A percentile compares a stretch with the other conserved stretches of the same genome.
These are phyloP conservation scores for Chrysoporthe austroafricana DNA, from an alignment of 2,329 filamentous ascomycete genomes.

Conservation along the genomic window DNA sequence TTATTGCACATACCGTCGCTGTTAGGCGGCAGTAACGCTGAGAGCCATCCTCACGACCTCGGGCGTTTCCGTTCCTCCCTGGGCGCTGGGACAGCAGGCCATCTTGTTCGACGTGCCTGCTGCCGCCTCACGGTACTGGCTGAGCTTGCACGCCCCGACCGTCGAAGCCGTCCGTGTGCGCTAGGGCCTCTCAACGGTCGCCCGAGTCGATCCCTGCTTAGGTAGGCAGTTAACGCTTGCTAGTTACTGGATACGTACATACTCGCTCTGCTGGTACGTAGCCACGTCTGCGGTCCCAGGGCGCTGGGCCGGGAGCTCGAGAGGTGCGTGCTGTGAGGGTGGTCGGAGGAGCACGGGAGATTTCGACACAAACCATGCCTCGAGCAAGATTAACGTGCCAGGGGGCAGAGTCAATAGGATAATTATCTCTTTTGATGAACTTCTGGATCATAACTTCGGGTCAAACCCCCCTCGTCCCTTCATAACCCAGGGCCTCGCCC, in stretches of 20 bases:
- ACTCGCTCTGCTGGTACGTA: neutral
- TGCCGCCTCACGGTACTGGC: too few species aligned
- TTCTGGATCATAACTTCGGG: neutral
- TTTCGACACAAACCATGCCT: constrained; percentile 6
- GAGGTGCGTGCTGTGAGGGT: neutral
- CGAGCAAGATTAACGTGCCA: neutral
- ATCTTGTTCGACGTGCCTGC: too few species aligned
- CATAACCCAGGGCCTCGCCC: neutral
- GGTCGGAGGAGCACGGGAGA: neutral
- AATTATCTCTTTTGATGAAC: too few species aligned
- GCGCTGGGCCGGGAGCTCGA: neutral
- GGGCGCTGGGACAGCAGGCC: too few species aligned
- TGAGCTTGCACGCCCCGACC: too few species aligned
- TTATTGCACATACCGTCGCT: neutral
- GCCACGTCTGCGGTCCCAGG: neutral
- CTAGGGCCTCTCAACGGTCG: too few species aligned
- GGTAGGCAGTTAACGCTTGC: too few species aligned
- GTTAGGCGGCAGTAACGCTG: neutral
- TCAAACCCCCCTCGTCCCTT: neutral
- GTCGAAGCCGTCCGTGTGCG: too few species aligned
- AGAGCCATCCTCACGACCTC: too few species aligned
- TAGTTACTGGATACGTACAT: too few species aligned
- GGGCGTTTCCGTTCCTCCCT: too few species aligned
- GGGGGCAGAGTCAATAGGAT: neutral
- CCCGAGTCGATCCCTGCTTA: neutral